These are phyloP conservation scores for Camelina laxa DNA, from an alignment of 345 rosid genomes.

Conservation along the genomic window DNA sequence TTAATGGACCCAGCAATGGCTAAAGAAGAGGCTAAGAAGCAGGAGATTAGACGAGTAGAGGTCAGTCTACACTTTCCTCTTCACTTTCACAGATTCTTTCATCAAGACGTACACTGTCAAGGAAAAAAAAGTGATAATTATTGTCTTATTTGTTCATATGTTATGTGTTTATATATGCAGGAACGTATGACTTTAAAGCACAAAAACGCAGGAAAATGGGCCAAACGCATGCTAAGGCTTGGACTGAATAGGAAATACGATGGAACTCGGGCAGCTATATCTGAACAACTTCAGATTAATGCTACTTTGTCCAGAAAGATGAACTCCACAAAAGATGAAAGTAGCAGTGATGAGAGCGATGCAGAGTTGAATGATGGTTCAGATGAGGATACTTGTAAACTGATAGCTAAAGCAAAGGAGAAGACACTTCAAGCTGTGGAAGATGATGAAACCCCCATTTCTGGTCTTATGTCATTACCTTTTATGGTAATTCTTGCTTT, in stretches of 20 bases:
- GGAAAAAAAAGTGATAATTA: background rate
- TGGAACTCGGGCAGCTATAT: slow-evolving; percentile 76
- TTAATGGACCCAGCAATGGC: slow-evolving; percentile 83
- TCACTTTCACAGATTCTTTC: background rate
- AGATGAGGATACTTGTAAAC: slow-evolving; percentile 49
- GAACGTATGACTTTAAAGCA: slow-evolving; percentile 84
- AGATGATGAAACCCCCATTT: slow-evolving; percentile 61
- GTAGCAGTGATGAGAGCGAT: slow-evolving; percentile 72
- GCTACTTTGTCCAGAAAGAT: slow-evolving; percentile 81
- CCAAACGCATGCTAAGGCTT: slow-evolving; percentile 66
- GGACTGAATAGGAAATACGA: slow-evolving; percentile 79
- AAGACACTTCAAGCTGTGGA: slow-evolving; percentile 68
- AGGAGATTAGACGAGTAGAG: slow-evolving; percentile 79
- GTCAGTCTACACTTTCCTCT: slow-evolving; percentile 47
- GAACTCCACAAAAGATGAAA: slow-evolving; percentile 68
- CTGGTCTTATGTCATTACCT: slow-evolving; percentile 83
- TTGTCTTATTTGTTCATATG: slow-evolving; percentile 15
- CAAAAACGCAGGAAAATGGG: slow-evolving; percentile 84
- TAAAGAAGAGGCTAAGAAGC: slow-evolving; percentile 79
- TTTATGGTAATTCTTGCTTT: slow-evolving; percentile 70
- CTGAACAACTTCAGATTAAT: slow-evolving; percentile 85
- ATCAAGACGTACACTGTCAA: slow-evolving; percentile 4
- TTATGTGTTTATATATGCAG: slow-evolving; percentile 52
- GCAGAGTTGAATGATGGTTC: slow-evolving; percentile 51
- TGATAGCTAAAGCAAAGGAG: slow-evolving; percentile 64